Evolutionary conservation across 192 early-diverging fungal species (phyloP).

Genomic region (Entomortierella lignicola): DNA sequence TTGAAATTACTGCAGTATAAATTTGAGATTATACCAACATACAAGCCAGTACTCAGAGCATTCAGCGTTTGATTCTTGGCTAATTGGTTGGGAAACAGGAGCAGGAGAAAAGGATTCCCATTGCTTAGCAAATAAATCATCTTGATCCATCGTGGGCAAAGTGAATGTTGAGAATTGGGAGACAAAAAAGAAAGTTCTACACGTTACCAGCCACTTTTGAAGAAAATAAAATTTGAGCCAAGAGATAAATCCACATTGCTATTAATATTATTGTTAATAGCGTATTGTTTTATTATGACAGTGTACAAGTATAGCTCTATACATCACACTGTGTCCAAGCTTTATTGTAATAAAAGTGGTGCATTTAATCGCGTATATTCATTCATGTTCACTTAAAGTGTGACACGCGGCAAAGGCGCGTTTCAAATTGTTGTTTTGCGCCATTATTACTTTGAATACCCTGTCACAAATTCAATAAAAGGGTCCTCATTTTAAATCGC

Average conservation of each 20-base stretch:
- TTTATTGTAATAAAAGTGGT: no score
- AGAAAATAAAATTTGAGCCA: neutral
- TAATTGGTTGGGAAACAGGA: neutral
- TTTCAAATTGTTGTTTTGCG: no score
- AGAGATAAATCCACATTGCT: no score
- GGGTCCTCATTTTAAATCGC: no score
- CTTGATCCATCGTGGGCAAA: slow-evolving; percentile 29
- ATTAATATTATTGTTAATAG: no score
- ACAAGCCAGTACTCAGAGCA: slow-evolving; percentile 48
- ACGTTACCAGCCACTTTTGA: neutral
- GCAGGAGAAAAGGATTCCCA: slow-evolving; percentile 13
- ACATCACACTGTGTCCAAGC: no score
- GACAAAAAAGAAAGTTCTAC: neutral
- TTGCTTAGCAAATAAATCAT: slow-evolving; percentile 30
- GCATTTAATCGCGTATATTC: no score
- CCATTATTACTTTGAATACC: no score
- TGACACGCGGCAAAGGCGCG: neutral
- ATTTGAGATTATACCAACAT: slow-evolving; percentile 3
- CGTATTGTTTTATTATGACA: no score
- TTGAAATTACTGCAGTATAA: no score
- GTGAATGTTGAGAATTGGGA: neutral
- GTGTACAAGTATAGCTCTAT: no score
- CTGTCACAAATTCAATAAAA: no score
- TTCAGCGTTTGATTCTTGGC: neutral
- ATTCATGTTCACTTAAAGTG: neutral